Evolutionary conservation across 2,329 filamentous ascomycete genomes (phyloP).

Genomic region (Fusarium mundagurra): DNA sequence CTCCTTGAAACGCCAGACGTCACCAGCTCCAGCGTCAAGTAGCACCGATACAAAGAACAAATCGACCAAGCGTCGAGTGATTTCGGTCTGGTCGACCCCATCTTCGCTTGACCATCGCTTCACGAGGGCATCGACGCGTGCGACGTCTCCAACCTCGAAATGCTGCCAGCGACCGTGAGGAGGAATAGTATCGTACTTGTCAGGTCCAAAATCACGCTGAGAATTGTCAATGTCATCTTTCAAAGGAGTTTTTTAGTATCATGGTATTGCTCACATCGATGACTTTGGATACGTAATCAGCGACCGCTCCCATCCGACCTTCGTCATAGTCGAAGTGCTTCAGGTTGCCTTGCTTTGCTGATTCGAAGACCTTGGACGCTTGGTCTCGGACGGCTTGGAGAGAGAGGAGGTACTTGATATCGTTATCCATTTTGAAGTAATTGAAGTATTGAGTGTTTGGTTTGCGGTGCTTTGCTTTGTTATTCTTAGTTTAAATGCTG

Average conservation of each 20-base stretch:
- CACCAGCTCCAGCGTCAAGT: conserved; percentile 64
- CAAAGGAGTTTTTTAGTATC: no score
- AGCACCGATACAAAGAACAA: conserved; percentile 70
- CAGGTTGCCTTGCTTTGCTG: conserved; percentile 51
- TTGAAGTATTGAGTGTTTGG: neutral
- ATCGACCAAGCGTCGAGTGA: conserved; percentile 65
- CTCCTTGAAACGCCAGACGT: conserved; percentile 59
- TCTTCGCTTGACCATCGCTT: conserved; percentile 55
- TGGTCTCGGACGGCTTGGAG: conserved; percentile 51
- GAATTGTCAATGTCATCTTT: no score
- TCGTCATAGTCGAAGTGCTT: conserved; percentile 55
- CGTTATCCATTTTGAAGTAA: conserved; percentile 6
- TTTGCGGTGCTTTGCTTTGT: neutral
- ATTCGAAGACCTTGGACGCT: conserved; percentile 46
- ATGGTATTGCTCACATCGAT: conserved; percentile 52
- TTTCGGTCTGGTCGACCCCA: conserved; percentile 52
- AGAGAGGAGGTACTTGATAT: conserved; percentile 47
- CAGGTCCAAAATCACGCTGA: conserved; percentile 63
- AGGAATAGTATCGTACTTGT: conserved; percentile 58
- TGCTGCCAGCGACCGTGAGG: conserved; percentile 71
- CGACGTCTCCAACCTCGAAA: conserved; percentile 65
- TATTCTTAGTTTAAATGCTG: neutral
- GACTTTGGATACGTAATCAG: conserved; percentile 54
- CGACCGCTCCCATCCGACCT: conserved; percentile 50
- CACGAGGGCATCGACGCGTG: conserved; percentile 58